A percentile compares a stretch with the other conserved stretches of the same genome.
Conservation (phyloP, 306 rosid species). For the Quercus gilva region DNA sequence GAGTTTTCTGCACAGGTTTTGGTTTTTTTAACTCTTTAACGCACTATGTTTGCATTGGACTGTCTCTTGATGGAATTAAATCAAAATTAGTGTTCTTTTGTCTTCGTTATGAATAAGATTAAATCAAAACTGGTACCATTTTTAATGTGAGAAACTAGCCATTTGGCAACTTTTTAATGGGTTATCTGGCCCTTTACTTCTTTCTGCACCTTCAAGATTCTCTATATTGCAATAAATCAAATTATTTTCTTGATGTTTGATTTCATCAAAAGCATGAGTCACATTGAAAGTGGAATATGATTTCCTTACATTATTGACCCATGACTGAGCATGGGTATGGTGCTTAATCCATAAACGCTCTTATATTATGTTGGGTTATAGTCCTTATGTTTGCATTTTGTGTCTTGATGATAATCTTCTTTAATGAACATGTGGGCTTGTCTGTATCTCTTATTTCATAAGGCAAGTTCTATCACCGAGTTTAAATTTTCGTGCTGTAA, state of each 20-base stretch:
- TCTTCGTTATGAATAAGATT: background rate
- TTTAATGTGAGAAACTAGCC: background rate
- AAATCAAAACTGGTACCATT: background rate
- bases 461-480: background rate
- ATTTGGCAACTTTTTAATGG: background rate
- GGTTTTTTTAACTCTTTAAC: background rate
- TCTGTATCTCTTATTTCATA: slow-evolving; percentile 3
- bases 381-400: slow-evolving; percentile 2
- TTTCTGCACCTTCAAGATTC: background rate
- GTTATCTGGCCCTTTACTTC: background rate
- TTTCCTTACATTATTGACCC: background rate
- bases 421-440: background rate
- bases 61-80: background rate
- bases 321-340: background rate
- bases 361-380: background rate
- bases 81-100: background rate
- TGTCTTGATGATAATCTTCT: background rate
- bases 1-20: slow-evolving; percentile 91
- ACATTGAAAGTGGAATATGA: background rate
- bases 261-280: background rate
- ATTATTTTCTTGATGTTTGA: background rate
- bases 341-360: background rate
- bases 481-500: slow-evolving; percentile 4
- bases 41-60: background rate
- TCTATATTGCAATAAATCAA: background rate